A percentile compares a stretch with the other conserved stretches of the same genome.
phyloP scores from a whole-genome alignment of 164 flowering plant genomes.

The Kalanchoe fedtschenkoi region DNA sequence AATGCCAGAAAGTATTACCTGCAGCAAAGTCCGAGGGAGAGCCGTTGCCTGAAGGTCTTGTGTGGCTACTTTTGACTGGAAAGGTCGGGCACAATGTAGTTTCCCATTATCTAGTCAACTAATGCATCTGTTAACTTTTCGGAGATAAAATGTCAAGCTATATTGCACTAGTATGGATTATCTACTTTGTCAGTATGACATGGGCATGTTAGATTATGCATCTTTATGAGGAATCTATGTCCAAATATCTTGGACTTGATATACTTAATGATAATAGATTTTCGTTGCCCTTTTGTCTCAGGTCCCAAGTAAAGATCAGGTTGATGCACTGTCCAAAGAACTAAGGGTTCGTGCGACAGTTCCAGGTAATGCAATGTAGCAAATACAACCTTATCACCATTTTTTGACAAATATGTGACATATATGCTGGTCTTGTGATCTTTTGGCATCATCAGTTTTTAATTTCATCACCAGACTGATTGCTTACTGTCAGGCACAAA shows the following conservation, averaged over 20 bases:
- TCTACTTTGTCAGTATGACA: background rate
- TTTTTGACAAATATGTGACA: background rate
- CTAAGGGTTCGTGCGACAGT: conserved; percentile 59
- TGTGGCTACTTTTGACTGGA: conserved; percentile 93
- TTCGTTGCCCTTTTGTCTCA: conserved; percentile 11
- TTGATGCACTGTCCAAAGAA: conserved; percentile 63
- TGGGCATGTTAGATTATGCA: background rate
- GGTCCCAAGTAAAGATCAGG: conserved; percentile 92
- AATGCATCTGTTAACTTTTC: background rate
- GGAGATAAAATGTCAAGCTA: background rate
- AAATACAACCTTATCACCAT: background rate
- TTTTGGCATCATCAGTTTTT: background rate
- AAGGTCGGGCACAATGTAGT: conserved; percentile 33
- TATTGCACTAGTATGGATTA: background rate
- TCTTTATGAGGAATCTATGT: background rate
- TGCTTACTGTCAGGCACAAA: background rate
- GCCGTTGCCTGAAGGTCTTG: conserved; percentile 91
- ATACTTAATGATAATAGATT: background rate
- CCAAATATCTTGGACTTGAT: background rate
- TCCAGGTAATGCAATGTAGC: conserved; percentile 46
- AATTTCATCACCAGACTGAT: background rate
- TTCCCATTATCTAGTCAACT: background rate
- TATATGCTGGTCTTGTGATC: background rate
- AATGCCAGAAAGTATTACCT: conserved; percentile 84
- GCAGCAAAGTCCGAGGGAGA: conserved; percentile 75